Base-by-base conservation (phyloP, 495 filamentous ascomycete species). In the Aspergillus diversus region DNA sequence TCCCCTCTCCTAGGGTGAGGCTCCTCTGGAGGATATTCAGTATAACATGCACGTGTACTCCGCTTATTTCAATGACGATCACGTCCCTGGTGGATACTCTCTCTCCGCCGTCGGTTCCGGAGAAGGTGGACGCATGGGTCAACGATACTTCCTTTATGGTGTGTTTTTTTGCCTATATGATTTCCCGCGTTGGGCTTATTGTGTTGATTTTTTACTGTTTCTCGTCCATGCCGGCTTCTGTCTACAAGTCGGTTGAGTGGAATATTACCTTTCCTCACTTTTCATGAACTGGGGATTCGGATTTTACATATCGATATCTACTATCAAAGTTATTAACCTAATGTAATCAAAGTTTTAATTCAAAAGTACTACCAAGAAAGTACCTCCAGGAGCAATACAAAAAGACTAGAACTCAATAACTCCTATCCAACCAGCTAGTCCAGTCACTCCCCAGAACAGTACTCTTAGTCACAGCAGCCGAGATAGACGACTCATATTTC, bases 381-480 rank as follows among this genome's bases (percentile, higher is more conserved):
- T n/a, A n/a, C n/a, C n/a, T n/a, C n/a, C n/a, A n/a, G n/a, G n/a
- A n/a, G n/a, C n/a, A n/a, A n/a, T n/a, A n/a, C n/a, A n/a, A n/a
- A n/a, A n/a, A n/a, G n/a, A n/a, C n/a, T n/a, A n/a, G n/a, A n/a
- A n/a, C n/a, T 43, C 2, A 27, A 27, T 27, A 27, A 27, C 21
- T 43, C 7, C 39, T 11, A n/a, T 80, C 77, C 47, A 76, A 72
- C 77, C 75, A 81, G 55, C 55, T 62, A 11, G 69, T 64, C 59
- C 81, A 85, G 12, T 72, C 77, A 47, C 77, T 81, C 12, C 85
- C 86, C 61, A 89, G 67, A n/a, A 89, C 73, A 5, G 70, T 77
- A 35, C 66, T 64, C 54, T 87, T 84, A 1, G 72, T 69, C 0
- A 87, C 76, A 7, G 80, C 69, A 2, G 72, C 66, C 17, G 66